Percentiles rank a stretch among this genome's conserved stretches.
Evolutionary conservation across 306 rosid genomes (phyloP).

Genomic region (Pyrus betulifolia): DNA sequence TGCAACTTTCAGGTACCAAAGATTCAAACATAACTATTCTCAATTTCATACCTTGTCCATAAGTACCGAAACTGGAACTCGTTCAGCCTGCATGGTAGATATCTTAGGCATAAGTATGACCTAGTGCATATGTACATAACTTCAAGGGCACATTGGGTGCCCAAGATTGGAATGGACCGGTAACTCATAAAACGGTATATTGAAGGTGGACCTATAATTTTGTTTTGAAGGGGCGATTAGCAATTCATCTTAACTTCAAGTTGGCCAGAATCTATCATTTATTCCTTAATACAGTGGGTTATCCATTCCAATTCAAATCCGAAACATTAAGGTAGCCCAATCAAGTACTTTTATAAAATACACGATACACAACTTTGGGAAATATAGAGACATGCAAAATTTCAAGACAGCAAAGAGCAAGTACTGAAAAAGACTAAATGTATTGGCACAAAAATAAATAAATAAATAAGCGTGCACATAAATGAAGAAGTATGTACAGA

Average conservation of each 20-base stretch:
- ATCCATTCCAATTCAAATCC: no score
- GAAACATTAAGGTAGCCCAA: no score
- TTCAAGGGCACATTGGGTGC: background rate
- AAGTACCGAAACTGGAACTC: conserved; percentile 75
- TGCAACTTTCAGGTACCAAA: conserved; percentile 7
- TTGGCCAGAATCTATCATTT: background rate
- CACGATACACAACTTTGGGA: background rate
- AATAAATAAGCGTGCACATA: background rate
- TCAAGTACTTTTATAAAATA: background rate
- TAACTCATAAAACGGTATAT: no score
- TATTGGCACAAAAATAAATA: background rate
- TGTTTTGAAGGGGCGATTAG: no score
- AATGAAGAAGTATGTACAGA: background rate
- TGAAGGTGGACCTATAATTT: no score
- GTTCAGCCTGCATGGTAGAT: conserved; percentile 58
- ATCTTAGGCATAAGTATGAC: background rate
- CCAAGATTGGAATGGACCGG: no score
- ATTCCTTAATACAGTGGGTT: no score
- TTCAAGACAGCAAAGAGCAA: background rate
- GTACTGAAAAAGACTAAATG: background rate
- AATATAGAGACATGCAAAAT: background rate
- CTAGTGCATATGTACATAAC: background rate
- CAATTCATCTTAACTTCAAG: background rate
- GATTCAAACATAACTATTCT: conserved; percentile 8
- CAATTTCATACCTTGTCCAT: conserved; percentile 54